Evolutionary conservation across 306 rosid species (phyloP), one percentile per base, ranked within the genome.

Genomic region (Vigna unguiculata): DNA sequence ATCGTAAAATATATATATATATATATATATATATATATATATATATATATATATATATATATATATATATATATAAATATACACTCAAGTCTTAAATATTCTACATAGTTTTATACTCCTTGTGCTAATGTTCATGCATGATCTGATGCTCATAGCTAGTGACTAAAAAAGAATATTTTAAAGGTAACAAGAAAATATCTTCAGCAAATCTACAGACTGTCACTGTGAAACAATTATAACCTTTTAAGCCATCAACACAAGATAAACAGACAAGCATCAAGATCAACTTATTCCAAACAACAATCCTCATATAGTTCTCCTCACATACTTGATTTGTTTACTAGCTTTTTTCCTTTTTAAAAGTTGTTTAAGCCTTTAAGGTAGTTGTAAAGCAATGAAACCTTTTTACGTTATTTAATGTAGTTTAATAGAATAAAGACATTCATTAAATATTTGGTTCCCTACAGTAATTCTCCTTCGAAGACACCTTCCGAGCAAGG

Each of bases 171-270:
- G 9, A 14, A n/a, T 6, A 4, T 32, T 53, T 45, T 32, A 1
- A 22, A 61, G 69, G 11, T 11, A 48, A 36, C 0, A 36, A n/a
- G 11, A 70, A 46, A 58, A 38, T 46, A 21, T 32, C 17, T 64
- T 3, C 16, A 28, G 34, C 67, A 75, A 53, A 81, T 51, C 51
- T 9, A 72, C 41, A 4, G 24, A 61, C 47, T 61, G 43, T 21
- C 36, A 76, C n/a, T 54, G 58, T 51, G 32, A 19, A 52, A 52
- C 47, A 77, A 54, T 54, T 53, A 28, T 47, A 54, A 20, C 48
- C 9, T 54, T 41, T 67, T 12, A 21, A 43, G 49, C 67, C 38
- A 66, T 66, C 54, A 54, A 77, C 58, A 3, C 5, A 30, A 54
- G 12, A 68, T 19, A 57, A 46, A 41, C 24, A 69, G 45, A 17